Percentiles rank a stretch among this genome's conserved stretches.
These are phyloP conservation scores for Lycium ferocissimum DNA, from an alignment of 257 asterid species.

Conservation along the genomic window DNA sequence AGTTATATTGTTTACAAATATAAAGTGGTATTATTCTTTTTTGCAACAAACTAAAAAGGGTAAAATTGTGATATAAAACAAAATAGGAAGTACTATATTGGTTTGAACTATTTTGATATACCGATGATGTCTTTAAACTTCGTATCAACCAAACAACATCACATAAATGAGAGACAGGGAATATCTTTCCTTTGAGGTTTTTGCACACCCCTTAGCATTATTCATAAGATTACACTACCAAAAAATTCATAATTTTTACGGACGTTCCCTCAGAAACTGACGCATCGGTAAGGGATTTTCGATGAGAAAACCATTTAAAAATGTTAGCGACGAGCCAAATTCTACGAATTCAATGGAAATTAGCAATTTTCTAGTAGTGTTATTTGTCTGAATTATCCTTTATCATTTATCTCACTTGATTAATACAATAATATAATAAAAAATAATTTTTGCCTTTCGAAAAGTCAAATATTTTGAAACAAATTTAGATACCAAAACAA, in stretches of 20 bases:
- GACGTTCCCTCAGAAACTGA: too few relatives aligned
- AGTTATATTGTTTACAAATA: neutral
- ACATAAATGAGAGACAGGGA: neutral
- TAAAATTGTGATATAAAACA: neutral
- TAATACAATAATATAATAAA: neutral
- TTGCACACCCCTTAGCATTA: too few relatives aligned
- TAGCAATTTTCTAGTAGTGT: too few relatives aligned
- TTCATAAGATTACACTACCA: too few relatives aligned
- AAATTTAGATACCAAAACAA: neutral
- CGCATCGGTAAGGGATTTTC: too few relatives aligned
- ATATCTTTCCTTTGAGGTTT: neutral
- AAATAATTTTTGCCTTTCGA: neutral
- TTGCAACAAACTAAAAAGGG: neutral
- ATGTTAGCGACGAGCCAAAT: too few relatives aligned
- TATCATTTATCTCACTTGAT: neutral
- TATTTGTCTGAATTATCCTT: neutral
- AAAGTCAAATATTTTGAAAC: neutral
- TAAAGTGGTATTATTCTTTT: neutral
- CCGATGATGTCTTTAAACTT: neutral
- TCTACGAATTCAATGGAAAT: too few relatives aligned
- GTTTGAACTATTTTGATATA: neutral
- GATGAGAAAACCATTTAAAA: too few relatives aligned
- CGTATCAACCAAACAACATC: neutral
- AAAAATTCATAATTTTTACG: too few relatives aligned
- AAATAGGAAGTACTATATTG: neutral